A percentile compares a stretch with the other conserved stretches of the same genome.
phyloP scores from a whole-genome alignment of 2,329 filamentous ascomycete genomes.

The Onygenales sp. region DNA sequence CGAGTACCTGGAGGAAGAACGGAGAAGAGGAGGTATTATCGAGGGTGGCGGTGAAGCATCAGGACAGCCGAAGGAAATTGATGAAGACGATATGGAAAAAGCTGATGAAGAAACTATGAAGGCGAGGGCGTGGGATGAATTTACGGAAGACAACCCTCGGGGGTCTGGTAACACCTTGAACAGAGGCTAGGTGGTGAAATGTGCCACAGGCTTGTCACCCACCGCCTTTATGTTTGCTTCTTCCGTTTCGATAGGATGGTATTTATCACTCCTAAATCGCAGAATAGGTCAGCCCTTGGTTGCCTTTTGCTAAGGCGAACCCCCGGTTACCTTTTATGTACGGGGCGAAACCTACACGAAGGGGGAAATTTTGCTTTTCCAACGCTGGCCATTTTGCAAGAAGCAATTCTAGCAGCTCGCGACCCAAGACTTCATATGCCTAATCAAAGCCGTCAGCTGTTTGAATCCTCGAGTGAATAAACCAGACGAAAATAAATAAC shows the following conservation, averaged over 20 bases:
- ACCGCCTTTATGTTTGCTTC: no score
- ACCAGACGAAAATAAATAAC: neutral
- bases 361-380: slow-evolving; percentile 9
- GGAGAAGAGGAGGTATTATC: slow-evolving; percentile 73
- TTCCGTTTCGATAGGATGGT: neutral
- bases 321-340: neutral
- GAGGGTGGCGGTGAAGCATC: slow-evolving; percentile 78
- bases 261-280: neutral
- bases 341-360: slow-evolving; percentile 3
- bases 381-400: slow-evolving; percentile 14
- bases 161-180: slow-evolving; percentile 42
- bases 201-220: no score
- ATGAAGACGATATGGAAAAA: slow-evolving; percentile 85
- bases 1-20: slow-evolving; percentile 91
- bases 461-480: neutral
- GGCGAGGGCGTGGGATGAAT: slow-evolving; percentile 92
- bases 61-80: slow-evolving; percentile 57
- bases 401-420: slow-evolving; percentile 10
- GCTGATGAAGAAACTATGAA: slow-evolving; percentile 88
- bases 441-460: slow-evolving; percentile 1
- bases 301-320: neutral
- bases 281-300: neutral
- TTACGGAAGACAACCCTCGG: slow-evolving; percentile 77
- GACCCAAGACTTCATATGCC: slow-evolving; percentile 12
- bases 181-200: slow-evolving; percentile 26